Evolutionary conservation across 2,329 filamentous ascomycete genomes (phyloP).

Genomic region (Colletotrichum sp.): DNA sequence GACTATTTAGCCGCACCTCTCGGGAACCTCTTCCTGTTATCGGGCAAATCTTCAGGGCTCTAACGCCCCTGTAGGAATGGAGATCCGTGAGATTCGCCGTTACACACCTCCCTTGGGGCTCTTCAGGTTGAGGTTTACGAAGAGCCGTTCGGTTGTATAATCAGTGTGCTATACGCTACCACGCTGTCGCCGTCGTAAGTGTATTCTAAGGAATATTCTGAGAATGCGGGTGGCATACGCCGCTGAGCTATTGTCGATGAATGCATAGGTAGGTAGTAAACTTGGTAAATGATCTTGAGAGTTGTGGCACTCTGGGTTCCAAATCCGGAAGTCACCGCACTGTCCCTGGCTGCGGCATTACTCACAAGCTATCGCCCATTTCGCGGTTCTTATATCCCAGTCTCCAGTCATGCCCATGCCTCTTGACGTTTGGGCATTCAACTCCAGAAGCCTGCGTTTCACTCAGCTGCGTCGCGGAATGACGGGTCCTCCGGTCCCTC

Average conservation of each 20-base stretch:
- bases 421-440: too few species aligned
- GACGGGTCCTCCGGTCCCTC: too few species aligned
- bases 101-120: background rate
- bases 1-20: background rate
- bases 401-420: too few species aligned
- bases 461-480: too few species aligned
- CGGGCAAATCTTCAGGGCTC: background rate
- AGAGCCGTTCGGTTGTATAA: fast-evolving
- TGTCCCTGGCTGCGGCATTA: background rate
- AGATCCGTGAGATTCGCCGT: background rate
- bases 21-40: fast-evolving
- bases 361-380: background rate
- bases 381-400: background rate
- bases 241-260: background rate
- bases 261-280: background rate
- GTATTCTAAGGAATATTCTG: background rate
- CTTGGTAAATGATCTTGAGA: background rate
- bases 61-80: background rate
- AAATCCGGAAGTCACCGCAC: background rate
- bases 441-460: too few species aligned
- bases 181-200: background rate
- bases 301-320: background rate
- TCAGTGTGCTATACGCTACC: fast-evolving
- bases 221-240: background rate
- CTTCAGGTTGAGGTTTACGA: background rate